Percentiles rank a stretch among this genome's conserved stretches.
phyloP scores from a whole-genome alignment of 257 asterid species.

The Solanum chilense region DNA sequence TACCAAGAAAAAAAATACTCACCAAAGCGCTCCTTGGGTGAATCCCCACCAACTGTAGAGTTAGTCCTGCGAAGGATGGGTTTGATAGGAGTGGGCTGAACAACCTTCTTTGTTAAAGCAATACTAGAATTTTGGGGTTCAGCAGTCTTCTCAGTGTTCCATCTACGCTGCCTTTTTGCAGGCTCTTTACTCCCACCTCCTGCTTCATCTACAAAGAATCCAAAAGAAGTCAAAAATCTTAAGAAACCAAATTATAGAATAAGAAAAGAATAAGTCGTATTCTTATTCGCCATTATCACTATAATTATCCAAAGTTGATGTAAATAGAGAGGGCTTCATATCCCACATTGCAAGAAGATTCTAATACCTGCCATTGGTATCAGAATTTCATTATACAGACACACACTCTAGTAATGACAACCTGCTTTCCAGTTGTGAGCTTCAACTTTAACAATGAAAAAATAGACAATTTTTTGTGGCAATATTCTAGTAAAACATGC shows the following conservation, averaged over 20 bases:
- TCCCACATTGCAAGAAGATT: neutral
- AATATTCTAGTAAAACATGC: neutral
- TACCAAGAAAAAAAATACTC: neutral
- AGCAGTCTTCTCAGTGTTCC: conserved; percentile 17
- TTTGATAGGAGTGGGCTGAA: neutral
- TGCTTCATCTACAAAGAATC: conserved; percentile 5
- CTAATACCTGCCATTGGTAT: neutral
- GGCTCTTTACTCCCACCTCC: conserved; percentile 14
- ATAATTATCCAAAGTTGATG: neutral
- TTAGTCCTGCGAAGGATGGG: neutral
- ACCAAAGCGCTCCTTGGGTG: conserved; percentile 23
- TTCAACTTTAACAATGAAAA: neutral
- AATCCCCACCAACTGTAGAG: neutral
- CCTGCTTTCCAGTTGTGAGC: neutral
- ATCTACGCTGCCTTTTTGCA: conserved; percentile 26
- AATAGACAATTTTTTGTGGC: neutral
- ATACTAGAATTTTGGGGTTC: conserved; percentile 7
- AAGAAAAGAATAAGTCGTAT: neutral
- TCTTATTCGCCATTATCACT: neutral
- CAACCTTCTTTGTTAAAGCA: neutral
- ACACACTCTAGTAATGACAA: neutral
- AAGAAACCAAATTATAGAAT: neutral
- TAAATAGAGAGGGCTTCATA: neutral
- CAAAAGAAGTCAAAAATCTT: neutral
- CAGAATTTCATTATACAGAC: neutral